Percentiles rank a stretch among this genome's conserved stretches.
Evolutionary conservation across 495 filamentous ascomycete genomes (phyloP).

Genomic region (Xylaria flabelliformis): DNA sequence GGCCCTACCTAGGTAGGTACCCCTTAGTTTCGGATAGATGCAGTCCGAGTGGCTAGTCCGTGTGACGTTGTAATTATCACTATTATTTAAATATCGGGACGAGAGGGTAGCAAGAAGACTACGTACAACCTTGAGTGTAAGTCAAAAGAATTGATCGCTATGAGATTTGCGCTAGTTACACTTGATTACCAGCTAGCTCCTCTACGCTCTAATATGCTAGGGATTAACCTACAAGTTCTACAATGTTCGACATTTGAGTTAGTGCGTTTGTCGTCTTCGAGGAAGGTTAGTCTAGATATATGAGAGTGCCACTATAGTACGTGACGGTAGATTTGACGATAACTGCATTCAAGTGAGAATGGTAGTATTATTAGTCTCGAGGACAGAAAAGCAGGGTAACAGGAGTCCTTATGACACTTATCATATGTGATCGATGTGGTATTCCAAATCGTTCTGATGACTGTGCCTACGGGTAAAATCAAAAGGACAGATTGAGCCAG

Average conservation of each 20-base stretch:
- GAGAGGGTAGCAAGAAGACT: not conserved
- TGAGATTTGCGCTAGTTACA: not conserved
- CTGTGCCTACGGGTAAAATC: not conserved
- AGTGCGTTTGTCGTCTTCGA: not conserved
- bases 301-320: not conserved
- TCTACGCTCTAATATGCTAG: not conserved
- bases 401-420: not conserved
- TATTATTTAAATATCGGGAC: not conserved
- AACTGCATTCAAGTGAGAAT: not conserved
- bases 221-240: not conserved
- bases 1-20: too few species aligned
- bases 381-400: not conserved
- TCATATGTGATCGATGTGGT: not conserved
- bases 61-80: not conserved
- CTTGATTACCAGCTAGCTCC: not conserved
- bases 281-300: not conserved
- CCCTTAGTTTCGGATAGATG: too few species aligned
- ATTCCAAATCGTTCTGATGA: not conserved
- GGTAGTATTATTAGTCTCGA: conserved; percentile 9
- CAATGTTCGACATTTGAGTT: not conserved
- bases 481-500: not conserved
- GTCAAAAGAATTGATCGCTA: not conserved
- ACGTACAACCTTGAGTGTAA: not conserved
- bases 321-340: not conserved
- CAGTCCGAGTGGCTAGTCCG: too few species aligned